Evolutionary conservation across 768 basidiomycete genomes (phyloP).

Genomic region (Mycena polygramma): DNA sequence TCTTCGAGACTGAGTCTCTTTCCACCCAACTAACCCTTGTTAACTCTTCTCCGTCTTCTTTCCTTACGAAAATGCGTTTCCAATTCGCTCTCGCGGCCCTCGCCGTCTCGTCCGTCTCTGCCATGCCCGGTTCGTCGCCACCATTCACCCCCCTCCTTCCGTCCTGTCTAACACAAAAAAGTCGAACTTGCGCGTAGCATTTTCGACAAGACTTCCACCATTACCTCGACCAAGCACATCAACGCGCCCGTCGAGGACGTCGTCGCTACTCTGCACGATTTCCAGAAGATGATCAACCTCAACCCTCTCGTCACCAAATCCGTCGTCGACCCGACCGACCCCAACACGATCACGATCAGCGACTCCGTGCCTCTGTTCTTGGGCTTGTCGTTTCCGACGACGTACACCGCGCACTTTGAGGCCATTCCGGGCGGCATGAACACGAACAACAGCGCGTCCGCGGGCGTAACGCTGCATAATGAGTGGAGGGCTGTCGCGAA

Average conservation of each 20-base stretch:
- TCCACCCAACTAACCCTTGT: constrained; percentile 12
- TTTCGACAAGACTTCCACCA: constrained; percentile 33
- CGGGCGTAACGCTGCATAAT: constrained; percentile 36
- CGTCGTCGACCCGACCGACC: constrained; percentile 23
- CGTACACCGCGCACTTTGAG: constrained; percentile 33
- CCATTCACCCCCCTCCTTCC: neutral
- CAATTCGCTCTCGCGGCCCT: constrained; percentile 26
- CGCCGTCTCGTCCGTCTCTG: constrained; percentile 28
- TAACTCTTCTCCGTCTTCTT: constrained; percentile 1
- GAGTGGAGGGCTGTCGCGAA: constrained; percentile 38
- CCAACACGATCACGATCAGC: constrained; percentile 30
- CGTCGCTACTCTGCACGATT: constrained; percentile 36
- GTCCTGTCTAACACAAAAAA: neutral
- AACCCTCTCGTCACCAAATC: constrained; percentile 37
- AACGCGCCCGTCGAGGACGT: constrained; percentile 34
- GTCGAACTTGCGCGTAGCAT: constrained; percentile 22
- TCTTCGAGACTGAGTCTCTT: constrained; percentile 28
- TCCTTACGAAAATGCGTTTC: constrained; percentile 30
- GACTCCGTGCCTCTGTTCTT: constrained; percentile 34
- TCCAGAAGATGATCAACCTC: constrained; percentile 33
- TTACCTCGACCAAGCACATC: constrained; percentile 36
- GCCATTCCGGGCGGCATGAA: constrained; percentile 32
- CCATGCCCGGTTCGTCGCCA: constrained; percentile 14
- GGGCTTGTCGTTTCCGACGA: constrained; percentile 32
- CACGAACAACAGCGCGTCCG: constrained; percentile 31